Conservation (phyloP, 768 basidiomycete genomes). For the Scleroderma citrinum region DNA sequence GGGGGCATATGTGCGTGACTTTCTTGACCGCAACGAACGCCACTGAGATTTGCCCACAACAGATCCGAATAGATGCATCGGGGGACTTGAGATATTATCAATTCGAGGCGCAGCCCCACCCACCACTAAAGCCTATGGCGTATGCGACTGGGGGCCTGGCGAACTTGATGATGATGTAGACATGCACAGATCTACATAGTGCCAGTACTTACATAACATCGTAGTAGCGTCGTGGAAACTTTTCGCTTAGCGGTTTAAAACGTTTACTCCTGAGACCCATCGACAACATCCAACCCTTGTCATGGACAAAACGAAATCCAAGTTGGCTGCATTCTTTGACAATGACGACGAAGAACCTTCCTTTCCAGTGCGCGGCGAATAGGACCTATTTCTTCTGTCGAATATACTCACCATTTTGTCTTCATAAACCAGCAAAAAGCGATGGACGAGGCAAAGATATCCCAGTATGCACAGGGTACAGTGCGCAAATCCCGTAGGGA, state of each 20-base stretch:
- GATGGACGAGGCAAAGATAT: slow-evolving; percentile 79
- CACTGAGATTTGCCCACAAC: slow-evolving; percentile 4
- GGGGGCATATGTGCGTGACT: slow-evolving; percentile 72
- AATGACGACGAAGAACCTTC: slow-evolving; percentile 80
- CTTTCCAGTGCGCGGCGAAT: slow-evolving; percentile 85
- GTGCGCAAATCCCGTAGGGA: slow-evolving; percentile 87
- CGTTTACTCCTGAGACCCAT: no score
- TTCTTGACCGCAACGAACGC: slow-evolving; percentile 1
- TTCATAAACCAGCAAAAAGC: slow-evolving; percentile 69
- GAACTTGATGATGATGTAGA: slow-evolving; percentile 68
- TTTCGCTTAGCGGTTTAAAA: no score
- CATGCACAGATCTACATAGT: no score
- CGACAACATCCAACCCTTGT: not conserved
- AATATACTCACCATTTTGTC: slow-evolving; percentile 54
- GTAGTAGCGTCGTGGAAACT: slow-evolving; percentile 21
- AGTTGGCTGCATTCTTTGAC: slow-evolving; percentile 77
- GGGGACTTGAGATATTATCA: slow-evolving; percentile 72
- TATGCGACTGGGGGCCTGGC: slow-evolving; percentile 66
- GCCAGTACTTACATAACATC: not conserved
- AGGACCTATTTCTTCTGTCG: slow-evolving; percentile 51
- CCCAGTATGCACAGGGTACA: slow-evolving; percentile 81
- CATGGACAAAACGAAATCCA: slow-evolving; percentile 36
- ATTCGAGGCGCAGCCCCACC: slow-evolving; percentile 85
- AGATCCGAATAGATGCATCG: slow-evolving; percentile 79
- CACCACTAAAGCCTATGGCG: slow-evolving; percentile 91